Conservation (phyloP, 768 basidiomycete genomes). For the Termitomyces eurrhizus region DNA sequence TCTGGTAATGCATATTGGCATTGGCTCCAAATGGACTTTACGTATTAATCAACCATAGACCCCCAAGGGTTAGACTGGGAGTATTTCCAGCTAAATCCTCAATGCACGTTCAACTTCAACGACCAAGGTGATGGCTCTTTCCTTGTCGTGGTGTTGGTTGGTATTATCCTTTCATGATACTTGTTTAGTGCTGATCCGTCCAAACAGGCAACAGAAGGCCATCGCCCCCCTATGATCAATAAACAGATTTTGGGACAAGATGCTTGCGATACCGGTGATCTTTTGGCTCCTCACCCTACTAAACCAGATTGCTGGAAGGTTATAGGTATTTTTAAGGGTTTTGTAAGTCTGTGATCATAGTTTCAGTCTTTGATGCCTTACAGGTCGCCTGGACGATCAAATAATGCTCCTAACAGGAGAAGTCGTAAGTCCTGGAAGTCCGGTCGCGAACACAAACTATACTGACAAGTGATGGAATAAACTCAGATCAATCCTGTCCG, state of each 20-base stretch:
- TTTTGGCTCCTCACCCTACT: background rate
- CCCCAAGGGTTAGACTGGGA: background rate
- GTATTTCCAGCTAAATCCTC: slow-evolving; percentile 5
- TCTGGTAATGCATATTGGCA: background rate
- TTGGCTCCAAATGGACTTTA: too few species aligned
- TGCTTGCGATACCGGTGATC: background rate
- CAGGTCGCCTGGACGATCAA: slow-evolving; percentile 6
- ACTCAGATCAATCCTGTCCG: background rate
- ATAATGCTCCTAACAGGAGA: slow-evolving; percentile 3
- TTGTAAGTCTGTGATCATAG: background rate
- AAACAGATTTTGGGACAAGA: background rate
- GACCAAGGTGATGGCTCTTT: background rate
- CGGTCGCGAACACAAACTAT: background rate
- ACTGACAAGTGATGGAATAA: background rate
- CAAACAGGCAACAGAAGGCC: background rate
- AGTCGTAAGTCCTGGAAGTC: background rate
- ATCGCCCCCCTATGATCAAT: background rate
- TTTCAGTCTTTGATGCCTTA: background rate
- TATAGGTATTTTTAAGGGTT: background rate
- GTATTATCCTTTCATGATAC: background rate
- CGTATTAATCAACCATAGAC: background rate
- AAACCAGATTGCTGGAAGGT: background rate
- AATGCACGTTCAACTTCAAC: background rate
- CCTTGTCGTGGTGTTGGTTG: background rate
- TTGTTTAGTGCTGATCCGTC: too few species aligned